Evolutionary conservation across 2,329 filamentous ascomycete species (phyloP).

Genomic region (Neonectria ditissima): DNA sequence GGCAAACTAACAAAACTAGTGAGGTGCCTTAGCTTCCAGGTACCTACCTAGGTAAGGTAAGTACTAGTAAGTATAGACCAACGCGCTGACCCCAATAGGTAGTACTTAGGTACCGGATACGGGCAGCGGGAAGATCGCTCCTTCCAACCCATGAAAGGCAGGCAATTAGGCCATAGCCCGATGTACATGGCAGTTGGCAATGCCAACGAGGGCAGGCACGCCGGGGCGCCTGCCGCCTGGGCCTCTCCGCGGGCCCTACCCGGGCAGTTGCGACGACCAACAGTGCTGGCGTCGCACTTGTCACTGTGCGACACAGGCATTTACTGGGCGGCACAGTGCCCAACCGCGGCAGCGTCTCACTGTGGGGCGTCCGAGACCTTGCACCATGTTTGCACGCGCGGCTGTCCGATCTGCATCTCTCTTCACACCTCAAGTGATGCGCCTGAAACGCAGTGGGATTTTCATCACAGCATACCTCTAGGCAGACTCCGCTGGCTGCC

Average conservation of each 20-base stretch:
- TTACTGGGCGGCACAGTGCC: conserved; percentile 35
- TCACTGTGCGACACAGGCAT: conserved; percentile 29
- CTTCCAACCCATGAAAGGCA: conserved; percentile 8
- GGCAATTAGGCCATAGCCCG: background rate
- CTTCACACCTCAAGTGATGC: conserved; percentile 36
- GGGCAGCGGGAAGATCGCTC: conserved; percentile 1
- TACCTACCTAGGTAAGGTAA: conserved; percentile 6
- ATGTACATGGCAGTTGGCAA: conserved; percentile 1
- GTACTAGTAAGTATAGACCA: no score
- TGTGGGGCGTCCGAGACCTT: conserved; percentile 37
- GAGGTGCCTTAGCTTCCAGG: conserved; percentile 10
- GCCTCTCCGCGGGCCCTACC: conserved; percentile 14
- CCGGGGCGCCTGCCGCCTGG: conserved; percentile 2
- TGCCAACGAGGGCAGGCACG: conserved; percentile 13
- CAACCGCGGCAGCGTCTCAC: conserved; percentile 20
- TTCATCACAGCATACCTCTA: conserved; percentile 29
- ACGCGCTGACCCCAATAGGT: no score
- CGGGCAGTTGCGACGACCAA: conserved; percentile 12
- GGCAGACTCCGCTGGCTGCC: conserved; percentile 23
- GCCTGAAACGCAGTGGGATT: conserved; percentile 29
- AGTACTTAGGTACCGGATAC: conserved; percentile 2
- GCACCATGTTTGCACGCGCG: conserved; percentile 40
- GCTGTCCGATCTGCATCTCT: conserved; percentile 40
- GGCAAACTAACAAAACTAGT: background rate
- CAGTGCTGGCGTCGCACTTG: conserved; percentile 32